Evolutionary conservation across 805 yeast species (phyloP), one percentile per base, ranked within the genome.

Genomic region (Suhomyces xylopsoci): DNA sequence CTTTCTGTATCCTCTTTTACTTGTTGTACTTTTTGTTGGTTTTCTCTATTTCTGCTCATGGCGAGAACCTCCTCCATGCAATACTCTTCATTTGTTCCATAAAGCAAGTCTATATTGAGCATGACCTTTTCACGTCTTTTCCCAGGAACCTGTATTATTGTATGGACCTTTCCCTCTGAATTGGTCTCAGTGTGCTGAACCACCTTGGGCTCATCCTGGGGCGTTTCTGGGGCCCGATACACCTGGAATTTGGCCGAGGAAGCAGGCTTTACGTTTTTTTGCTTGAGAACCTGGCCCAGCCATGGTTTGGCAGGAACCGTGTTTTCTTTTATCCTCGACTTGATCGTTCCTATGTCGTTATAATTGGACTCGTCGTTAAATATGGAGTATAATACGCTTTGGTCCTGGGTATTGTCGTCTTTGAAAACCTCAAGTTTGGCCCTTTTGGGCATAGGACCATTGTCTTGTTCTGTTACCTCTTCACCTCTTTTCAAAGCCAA

Each of bases 31-130:
- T n/a, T n/a, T n/a, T 44, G 25, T 44, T 15, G 49, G 15, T 28
- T 28, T 12, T 28, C 7, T 4, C 28, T 26, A 26, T 5, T 73
- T 61, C 83, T 73, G 36, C 78, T 67, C 42, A 73, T 65, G 0
- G 88, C 86, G 45, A 88, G 67, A 2, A 90, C 65, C 62, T 92
- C 97, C 44, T 78, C 81, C 3, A 86, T 62, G 54, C 87, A 83
- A 49, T 70, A 78, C 55, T 87, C 94, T 43, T 80, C 82, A 5
- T 61, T 52, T 0, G 81, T 79, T 5, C 42, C 42, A 56, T 84
- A 80, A 32, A 87, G 62, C 38, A 87, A 68, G 43, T 82, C 81
- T 58, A 86, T 73, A 62, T 88, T 88, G 50, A 84, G 67, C 58
- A 81, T 80, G 15, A 85, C 76, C 47, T 73, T 78, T 63, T 87